These are phyloP conservation scores for Phytophthora pisi DNA, from an alignment of 352 stramenopile species.

Conservation along the genomic window DNA sequence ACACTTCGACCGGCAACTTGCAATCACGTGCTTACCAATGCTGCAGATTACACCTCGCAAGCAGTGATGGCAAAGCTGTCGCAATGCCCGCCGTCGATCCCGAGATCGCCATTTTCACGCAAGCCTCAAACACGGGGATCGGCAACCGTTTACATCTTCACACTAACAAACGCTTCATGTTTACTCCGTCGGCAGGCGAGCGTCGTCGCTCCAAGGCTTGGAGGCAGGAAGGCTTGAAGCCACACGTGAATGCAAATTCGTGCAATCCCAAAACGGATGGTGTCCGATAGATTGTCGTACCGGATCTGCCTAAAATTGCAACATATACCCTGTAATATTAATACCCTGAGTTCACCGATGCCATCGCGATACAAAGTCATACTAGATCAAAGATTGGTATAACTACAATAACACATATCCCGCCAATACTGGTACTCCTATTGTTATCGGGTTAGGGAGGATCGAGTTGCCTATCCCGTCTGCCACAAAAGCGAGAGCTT, in stretches of 20 bases:
- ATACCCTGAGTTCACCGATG: neutral
- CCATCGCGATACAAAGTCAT: neutral
- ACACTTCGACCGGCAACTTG: neutral
- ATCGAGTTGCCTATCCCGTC: constrained; percentile 9
- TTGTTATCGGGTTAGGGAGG: too few relatives aligned
- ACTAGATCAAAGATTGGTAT: too few relatives aligned
- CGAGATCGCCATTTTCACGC: constrained; percentile 7
- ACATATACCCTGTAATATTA: neutral
- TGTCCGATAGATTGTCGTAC: constrained; percentile 12
- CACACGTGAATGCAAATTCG: constrained; percentile 25
- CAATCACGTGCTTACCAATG: neutral
- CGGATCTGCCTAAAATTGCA: neutral
- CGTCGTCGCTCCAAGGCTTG: neutral
- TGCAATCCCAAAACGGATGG: constrained; percentile 28
- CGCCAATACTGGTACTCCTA: neutral
- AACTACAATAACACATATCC: too few relatives aligned
- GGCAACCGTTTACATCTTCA: too few relatives aligned
- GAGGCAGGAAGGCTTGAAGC: constrained; percentile 3
- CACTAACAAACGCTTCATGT: neutral
- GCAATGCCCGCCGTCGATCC: constrained; percentile 6
- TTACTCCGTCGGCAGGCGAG: neutral
- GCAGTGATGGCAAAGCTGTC: neutral
- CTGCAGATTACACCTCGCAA: constrained; percentile 4
- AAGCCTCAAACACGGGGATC: constrained; percentile 2
- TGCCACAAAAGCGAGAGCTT: constrained; percentile 8